Evolutionary conservation across 495 filamentous ascomycete genomes (phyloP), one percentile per base, ranked within the genome.

Genomic region (Annulohypoxylon moriforme): DNA sequence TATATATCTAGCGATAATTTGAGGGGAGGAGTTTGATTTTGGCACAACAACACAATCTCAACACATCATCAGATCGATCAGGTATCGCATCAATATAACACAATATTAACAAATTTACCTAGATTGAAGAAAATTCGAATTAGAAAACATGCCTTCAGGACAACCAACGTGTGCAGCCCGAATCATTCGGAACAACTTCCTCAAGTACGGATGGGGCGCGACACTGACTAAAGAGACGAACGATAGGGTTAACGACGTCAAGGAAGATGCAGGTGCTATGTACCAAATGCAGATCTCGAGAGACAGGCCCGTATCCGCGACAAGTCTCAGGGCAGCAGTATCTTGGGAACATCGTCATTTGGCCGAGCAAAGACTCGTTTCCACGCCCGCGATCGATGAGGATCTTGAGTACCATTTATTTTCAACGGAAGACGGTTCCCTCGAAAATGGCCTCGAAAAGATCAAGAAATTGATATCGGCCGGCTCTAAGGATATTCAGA

Each of bases 281-380:
- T 74, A 76, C 44, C 62, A 56, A 47, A n/a, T 78, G 8, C 76
- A 78, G 24, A 52, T 65, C 0, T 44, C 25, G 0, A 62, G 66
- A 18, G 33, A 63, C 0, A 29, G 44, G 1, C 68, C 68, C 4
- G 40, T 78, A 3, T 44, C 69, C 0, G 1, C 36, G 0, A 52
- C 44, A 2, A 68, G 61, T 4, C 46, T 78, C 0, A 38, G 66
- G 4, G 47, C 72, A 0, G 71, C 65, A 1, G 14, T 78, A 3
- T 74, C 76, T 38, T 76, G 76, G 76, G 73, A 76, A 61, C 73
- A 70, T 20, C 62, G 71, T 14, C 67, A 72, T 11, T 24, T 76
- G 3, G 2, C 4, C n/a, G 46, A 71, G 1, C 31, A 44, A 10
- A 4, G 9, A 2, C 57, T 72, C 2, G 42, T 78, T 22, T 72